Evolutionary conservation across 2,329 filamentous ascomycete genomes (phyloP).

Genomic region (Botrytis sinoallii): DNA sequence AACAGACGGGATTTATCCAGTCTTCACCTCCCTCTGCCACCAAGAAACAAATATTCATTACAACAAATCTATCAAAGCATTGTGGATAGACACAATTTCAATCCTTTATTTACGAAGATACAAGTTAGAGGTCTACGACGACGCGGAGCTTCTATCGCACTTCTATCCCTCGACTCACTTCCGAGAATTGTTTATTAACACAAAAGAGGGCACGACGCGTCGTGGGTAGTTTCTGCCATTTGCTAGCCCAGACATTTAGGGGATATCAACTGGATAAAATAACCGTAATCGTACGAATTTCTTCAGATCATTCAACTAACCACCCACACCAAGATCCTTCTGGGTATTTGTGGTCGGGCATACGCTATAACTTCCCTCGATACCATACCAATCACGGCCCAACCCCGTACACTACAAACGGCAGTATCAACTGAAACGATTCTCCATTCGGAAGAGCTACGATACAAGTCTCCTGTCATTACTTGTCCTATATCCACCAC

Average conservation of each 20-base stretch:
- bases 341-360: neutral
- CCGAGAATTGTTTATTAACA: slow-evolving; percentile 3
- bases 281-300: neutral
- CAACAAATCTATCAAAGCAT: slow-evolving; percentile 8
- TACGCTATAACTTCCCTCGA: neutral
- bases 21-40: slow-evolving; percentile 5
- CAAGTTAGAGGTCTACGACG: neutral
- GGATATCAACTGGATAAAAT: neutral
- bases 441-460: slow-evolving; percentile 22
- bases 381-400: neutral
- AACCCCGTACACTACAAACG: neutral
- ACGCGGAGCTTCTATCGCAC: neutral
- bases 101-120: neutral
- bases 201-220: neutral
- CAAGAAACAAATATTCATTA: slow-evolving; percentile 1
- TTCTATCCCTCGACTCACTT: neutral
- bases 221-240: neutral
- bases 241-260: slow-evolving; percentile 9
- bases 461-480: slow-evolving; percentile 16
- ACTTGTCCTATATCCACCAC: slow-evolving; percentile 19
- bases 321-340: neutral
- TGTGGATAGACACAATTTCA: neutral
- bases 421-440: neutral
- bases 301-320: neutral
- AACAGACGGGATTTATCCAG: neutral